Base-by-base conservation (phyloP, 1,284 basidiomycete species). In the Neonothopanus nambi region DNA sequence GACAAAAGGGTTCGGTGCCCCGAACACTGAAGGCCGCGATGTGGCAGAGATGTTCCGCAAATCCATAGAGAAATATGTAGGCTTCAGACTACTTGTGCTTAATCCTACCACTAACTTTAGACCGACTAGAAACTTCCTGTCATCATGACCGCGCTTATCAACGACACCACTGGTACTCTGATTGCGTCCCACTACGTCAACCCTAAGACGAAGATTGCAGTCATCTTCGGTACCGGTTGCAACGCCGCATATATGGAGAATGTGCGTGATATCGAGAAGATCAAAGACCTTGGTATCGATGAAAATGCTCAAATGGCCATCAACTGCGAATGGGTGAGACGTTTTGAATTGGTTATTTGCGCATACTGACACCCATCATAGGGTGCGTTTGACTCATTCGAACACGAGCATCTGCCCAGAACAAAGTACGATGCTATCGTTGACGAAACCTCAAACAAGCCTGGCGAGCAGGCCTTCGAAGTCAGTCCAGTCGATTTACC, bases 171-270 rank as follows among this genome's bases (percentile, higher is more conserved):
- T 1, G 95, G 95, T 48, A 97, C 95, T 3, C 83, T 99, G 33
- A 95, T 99, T 62, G 96, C 96, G 5, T 98, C 95, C 5, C 90
- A 93, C 75, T 99, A 99, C 64, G 95, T 98, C 61, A 91, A 93
- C 67, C 89, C 91, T 1, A 76, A 74, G 61, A 97, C 95, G 37
- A 90, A 91, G 68, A 96, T 98, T 60, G 95, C 93, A 1, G 90
- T 93, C 67, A 99, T 99, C 67, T 97, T 98, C 63, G 97, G 96
- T 36, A 99, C 96, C 2, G 96, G 96, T 1, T 99, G 96, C 70
- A 99, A 99, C 70, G 97, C 96, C 0, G 96, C 96, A 4, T 96
- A 95, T 67, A 94, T 95, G 91, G 96, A 99, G 70, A 86, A 87
- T 56, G 82, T 95, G 17, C 72, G 72, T 33, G 77, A 84, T 56